Conservation (phyloP, 106 monocot genomes). For the Platanthera zijinensis region DNA sequence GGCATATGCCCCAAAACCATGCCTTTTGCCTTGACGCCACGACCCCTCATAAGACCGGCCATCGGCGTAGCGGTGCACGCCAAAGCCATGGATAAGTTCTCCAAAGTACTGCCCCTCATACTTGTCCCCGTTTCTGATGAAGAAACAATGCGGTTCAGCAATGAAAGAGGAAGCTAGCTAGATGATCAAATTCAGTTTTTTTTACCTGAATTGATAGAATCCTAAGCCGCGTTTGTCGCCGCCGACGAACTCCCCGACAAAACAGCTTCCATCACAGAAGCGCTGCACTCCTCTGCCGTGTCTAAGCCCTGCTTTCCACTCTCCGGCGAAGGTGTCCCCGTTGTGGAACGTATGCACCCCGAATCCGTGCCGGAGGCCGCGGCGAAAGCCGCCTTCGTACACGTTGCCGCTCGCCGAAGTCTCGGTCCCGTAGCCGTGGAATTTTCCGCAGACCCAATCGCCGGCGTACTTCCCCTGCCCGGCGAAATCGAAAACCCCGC, state of each 20-base stretch:
- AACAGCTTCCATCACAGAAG: slow-evolving; percentile 53
- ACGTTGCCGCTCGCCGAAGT: slow-evolving; percentile 52
- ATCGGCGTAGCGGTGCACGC: slow-evolving; percentile 38
- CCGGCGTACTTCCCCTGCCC: slow-evolving; percentile 46
- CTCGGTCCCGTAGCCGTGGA: slow-evolving; percentile 49
- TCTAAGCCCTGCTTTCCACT: slow-evolving; percentile 53
- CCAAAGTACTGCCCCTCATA: slow-evolving; percentile 37
- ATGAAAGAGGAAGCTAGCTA: background rate
- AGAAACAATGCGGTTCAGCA: background rate
- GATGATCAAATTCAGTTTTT: too few species aligned
- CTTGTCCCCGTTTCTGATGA: slow-evolving; percentile 31
- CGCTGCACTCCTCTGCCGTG: slow-evolving; percentile 44
- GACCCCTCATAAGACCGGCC: slow-evolving; percentile 48
- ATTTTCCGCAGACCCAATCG: slow-evolving; percentile 52
- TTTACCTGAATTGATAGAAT: slow-evolving; percentile 47
- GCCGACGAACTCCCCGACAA: slow-evolving; percentile 43
- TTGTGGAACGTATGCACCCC: slow-evolving; percentile 45
- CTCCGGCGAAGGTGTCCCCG: slow-evolving; percentile 48
- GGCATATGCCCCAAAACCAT: slow-evolving; percentile 43
- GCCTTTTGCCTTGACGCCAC: slow-evolving; percentile 44
- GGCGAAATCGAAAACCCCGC: slow-evolving; percentile 39
- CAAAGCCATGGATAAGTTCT: slow-evolving; percentile 51
- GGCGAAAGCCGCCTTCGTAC: slow-evolving; percentile 35
- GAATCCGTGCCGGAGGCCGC: slow-evolving; percentile 38
- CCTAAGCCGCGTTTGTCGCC: slow-evolving; percentile 57